A percentile compares a stretch with the other conserved stretches of the same genome.
These are phyloP conservation scores for Xylaria acuta DNA, from an alignment of 495 filamentous ascomycete species.

Conservation along the genomic window DNA sequence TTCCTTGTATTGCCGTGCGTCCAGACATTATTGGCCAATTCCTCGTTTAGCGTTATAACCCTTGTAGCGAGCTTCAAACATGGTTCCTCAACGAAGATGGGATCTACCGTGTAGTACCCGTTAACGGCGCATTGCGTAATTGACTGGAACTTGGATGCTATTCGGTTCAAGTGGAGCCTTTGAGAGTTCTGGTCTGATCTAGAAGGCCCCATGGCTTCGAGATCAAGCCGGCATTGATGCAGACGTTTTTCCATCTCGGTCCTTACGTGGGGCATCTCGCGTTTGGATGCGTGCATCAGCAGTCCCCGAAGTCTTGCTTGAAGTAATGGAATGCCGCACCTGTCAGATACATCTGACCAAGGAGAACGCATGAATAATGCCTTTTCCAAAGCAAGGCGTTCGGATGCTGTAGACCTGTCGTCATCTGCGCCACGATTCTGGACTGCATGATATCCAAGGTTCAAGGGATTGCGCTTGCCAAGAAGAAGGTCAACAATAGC, in stretches of 20 bases:
- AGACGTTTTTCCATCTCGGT: not conserved
- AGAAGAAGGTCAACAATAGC: constrained; percentile 54
- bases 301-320: not conserved
- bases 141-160: not conserved
- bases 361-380: constrained; percentile 33
- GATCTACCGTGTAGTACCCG: not conserved
- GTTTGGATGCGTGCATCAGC: not conserved
- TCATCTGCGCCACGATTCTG: constrained; percentile 47
- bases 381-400: constrained; percentile 33
- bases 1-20: not conserved
- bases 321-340: not conserved
- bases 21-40: not conserved
- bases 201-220: not conserved
- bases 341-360: not conserved
- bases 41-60: not conserved
- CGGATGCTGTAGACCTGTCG: constrained; percentile 35
- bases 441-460: constrained; percentile 64
- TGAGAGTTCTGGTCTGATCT: not conserved
- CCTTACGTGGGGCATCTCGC: not conserved
- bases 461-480: constrained; percentile 48
- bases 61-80: not conserved
- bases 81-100: not conserved
- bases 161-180: not conserved
- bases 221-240: not conserved
- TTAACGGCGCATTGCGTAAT: not conserved